Base-by-base conservation (phyloP, 805 yeast genomes). In the Isabelozyma pseudorhagii region DNA sequence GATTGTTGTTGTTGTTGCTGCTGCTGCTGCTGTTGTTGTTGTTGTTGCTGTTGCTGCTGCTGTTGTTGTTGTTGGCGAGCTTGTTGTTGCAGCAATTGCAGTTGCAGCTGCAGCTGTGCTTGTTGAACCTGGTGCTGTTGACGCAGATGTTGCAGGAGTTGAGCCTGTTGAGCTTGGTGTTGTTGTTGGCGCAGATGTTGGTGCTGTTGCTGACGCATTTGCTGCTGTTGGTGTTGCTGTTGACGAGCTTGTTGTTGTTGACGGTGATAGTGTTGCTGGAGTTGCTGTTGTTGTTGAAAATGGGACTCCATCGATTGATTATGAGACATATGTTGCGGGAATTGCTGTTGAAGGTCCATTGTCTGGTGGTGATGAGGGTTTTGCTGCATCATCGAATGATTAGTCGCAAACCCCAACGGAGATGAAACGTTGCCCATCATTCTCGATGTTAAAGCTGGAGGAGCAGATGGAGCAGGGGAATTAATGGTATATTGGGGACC, bases 341-440 rank as follows among this genome's bases (percentile, higher is more conserved):
- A 31, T 44, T 49, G 64, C 3, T 49, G 56, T 41, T 53, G 54
- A 45, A 46, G 50, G 21, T 54, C 59, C 39, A 47, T 55, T 38
- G 38, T 40, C 15, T 47, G 51, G 28, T 48, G 50, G 28, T 29
- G 48, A 9, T 40, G 45, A 34, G 50, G 62, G 51, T 50, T 56
- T 28, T 47, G 48, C 34, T 46, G 50, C 28, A 43, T 52, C 38
- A 18, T 27, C 31, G 31, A 13, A n/a, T 41, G 45, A 15, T 29
- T 42, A n/a, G 45, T 21, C 1, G 45, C 38, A 4, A 42, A 28
- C 9, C 44, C 28, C 28, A 41, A 14, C 11, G 21, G 21, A 9
- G 44, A 41, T 9, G 41, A 39, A 39, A 18, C 44, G 18, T 17
- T 41, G 8, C 44, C 44, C 21, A 41, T 41, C 3, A 41, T 43